Base-by-base conservation (phyloP, 2,329 filamentous ascomycete genomes). In the Aspergillus neotritici region DNA sequence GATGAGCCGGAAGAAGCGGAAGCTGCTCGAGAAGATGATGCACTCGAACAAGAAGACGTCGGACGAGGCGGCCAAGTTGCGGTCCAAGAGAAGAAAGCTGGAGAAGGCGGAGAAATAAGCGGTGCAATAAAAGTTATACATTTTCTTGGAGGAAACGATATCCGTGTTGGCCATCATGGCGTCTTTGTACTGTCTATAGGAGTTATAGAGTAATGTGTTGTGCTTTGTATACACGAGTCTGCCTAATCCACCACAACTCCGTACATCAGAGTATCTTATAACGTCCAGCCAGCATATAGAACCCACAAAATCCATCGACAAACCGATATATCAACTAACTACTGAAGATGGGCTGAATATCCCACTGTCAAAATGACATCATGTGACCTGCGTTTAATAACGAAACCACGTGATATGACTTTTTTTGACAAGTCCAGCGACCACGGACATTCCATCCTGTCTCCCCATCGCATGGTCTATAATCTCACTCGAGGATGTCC, bases 1-100 rank as follows among this genome's bases (percentile, higher is more conserved):
- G 93, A 83, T 97, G 75, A 87, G 86, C 68, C 87, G 94, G 69
- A 93, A 94, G 80, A 98, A 97, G 82, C 79, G 93, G 60, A 96
- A 96, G 82, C 74, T 96, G 60, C 85, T 91, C 55, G 93, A 97
- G 75, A 93, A 96, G 75, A 98, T 98, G 87, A 78, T 89, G 62
- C 94, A 94, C 70, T 89, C 83, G 50, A 95, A 96, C 70, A 90
- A 84, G 71, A 90, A 93, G 78, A 87, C 88, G 75, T 91, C 91
- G 55, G 85, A 82, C 17, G 88, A 95, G 72, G 87, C 91, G 37
- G 85, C 91, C 73, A 86, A 84, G 71, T 72, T 98, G 65, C 79
- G 90, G 56, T 79, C 77, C 44, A 98, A 98, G 84, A 82, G 87
- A 69, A 86, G 93, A 71, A 94, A 82, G 78, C 68, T 96, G 49